phyloP scores from a whole-genome alignment of 129 eudicot genomes.

The Tagetes patula region DNA sequence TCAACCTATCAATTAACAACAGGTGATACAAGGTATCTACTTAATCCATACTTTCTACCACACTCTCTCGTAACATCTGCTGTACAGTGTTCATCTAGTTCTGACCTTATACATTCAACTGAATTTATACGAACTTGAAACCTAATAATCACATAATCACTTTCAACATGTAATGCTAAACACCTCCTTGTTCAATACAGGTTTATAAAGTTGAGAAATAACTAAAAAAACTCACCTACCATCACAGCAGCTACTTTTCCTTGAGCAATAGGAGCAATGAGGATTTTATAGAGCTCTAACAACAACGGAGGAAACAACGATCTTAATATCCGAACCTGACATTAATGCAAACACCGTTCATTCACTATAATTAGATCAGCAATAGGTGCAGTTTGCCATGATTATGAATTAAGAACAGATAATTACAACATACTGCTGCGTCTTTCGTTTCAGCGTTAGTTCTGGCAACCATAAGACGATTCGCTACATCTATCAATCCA shows the following conservation, averaged over 20 bases:
- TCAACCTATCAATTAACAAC: not conserved
- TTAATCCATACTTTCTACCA: not conserved
- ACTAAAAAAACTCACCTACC: slow-evolving; percentile 63
- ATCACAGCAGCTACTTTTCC: slow-evolving; percentile 76
- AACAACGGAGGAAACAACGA: slow-evolving; percentile 76
- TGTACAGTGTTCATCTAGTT: not conserved
- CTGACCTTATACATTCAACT: not conserved
- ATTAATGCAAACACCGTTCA: not conserved
- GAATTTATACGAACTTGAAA: not conserved
- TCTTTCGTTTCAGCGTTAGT: slow-evolving; percentile 66
- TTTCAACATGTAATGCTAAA: not conserved
- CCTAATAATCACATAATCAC: not conserved
- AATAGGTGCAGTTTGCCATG: not conserved
- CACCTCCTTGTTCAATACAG: not conserved
- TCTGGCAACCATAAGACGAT: slow-evolving; percentile 74
- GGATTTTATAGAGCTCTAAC: slow-evolving; percentile 72
- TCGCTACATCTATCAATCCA: slow-evolving; percentile 89
- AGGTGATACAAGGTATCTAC: not conserved
- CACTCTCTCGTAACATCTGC: not conserved
- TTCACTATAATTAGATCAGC: not conserved
- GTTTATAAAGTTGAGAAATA: not conserved
- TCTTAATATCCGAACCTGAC: slow-evolving; percentile 70
- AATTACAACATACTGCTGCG: slow-evolving; percentile 56
- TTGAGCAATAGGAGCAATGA: slow-evolving; percentile 74
- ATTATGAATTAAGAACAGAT: not conserved